Base-by-base conservation (phyloP, 768 basidiomycete genomes). In the Tricholoma matsutake region DNA sequence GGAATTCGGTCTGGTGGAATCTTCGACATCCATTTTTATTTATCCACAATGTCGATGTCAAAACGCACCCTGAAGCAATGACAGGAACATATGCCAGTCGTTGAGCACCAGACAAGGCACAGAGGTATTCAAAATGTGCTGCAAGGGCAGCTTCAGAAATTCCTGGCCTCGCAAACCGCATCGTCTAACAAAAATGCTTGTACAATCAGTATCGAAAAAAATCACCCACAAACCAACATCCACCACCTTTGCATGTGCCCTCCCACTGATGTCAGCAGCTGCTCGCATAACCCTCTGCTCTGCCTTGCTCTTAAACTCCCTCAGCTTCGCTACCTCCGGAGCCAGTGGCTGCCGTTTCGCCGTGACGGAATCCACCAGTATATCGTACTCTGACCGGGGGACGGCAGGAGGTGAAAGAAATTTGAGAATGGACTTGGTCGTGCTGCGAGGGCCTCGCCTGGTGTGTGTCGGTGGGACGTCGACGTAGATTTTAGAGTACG, bases 41-140 rank as follows among this genome's bases (percentile, higher is more conserved):
- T 28, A 28, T 28, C 25, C 25, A 28, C n/a, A 32, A 13, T 4
- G 39, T 18, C n/a, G 14, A 18, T 18, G 49, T 0, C 0, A 32
- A 60, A 7, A 66, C 82, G 63, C 73, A 92, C 91, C 97, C 97
- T 1, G 94, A 95, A 5, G 94, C 96, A 34, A 98, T 92, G 5
- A 99, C 97, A 11, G 97, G 97, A 1, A 99, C 96, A 70, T 99
- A 99, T n/a, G 97, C 96, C 53, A 87, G 84, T 41, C 96, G 83
- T 68, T 94, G 88, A 11, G 92, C 82, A 20, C 97, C 97, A 14
- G 78, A 77, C 45, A 92, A 78, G 3, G 86, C 82, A 68, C 94
- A 96, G 1, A 89, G 66, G 68, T 97, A 97, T 73, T 96, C 91
- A 69, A 98, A 98, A 69, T 94, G 91, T 4, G 96, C 91, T 4